Conservation (phyloP, 805 yeast species). For the Kodamaea kaohsiungensis region DNA sequence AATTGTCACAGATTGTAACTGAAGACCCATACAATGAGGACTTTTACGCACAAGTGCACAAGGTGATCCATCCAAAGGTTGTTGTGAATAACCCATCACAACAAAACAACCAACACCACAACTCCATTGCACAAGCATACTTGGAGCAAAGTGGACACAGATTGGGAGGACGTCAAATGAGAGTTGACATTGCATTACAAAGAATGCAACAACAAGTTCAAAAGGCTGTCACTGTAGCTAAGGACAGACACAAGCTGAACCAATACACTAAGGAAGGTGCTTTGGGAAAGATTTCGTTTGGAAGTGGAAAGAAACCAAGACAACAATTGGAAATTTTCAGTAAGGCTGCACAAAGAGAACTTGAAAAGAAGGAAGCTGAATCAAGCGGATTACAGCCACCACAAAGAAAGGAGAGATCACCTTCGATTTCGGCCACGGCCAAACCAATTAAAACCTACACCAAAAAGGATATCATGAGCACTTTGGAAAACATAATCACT, state of each 20-base stretch:
- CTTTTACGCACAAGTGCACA: constrained; percentile 91
- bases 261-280: constrained; percentile 81
- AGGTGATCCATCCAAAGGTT: constrained; percentile 54
- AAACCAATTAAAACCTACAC: constrained; percentile 33
- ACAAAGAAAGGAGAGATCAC: constrained; percentile 27
- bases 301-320: constrained; percentile 83
- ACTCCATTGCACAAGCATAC: constrained; percentile 89
- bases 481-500: constrained; percentile 77
- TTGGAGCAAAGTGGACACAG: constrained; percentile 89
- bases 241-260: constrained; percentile 73
- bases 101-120: constrained; percentile 55
- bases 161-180: constrained; percentile 78
- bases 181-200: constrained; percentile 89
- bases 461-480: constrained; percentile 52
- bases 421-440: constrained; percentile 35
- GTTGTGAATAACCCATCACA: constrained; percentile 52
- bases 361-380: constrained; percentile 31
- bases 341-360: constrained; percentile 50
- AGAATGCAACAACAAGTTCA: constrained; percentile 98
- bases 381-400: constrained; percentile 16
- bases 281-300: constrained; percentile 79
- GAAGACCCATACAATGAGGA: constrained; percentile 98
- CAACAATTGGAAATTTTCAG: constrained; percentile 71
- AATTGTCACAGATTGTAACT: constrained; percentile 91
- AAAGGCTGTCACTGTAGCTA: constrained; percentile 93